A percentile compares a stretch with the other conserved stretches of the same genome.
These are phyloP conservation scores for Aspergillus calidoustus DNA, from an alignment of 2,329 filamentous ascomycete species.

Conservation along the genomic window DNA sequence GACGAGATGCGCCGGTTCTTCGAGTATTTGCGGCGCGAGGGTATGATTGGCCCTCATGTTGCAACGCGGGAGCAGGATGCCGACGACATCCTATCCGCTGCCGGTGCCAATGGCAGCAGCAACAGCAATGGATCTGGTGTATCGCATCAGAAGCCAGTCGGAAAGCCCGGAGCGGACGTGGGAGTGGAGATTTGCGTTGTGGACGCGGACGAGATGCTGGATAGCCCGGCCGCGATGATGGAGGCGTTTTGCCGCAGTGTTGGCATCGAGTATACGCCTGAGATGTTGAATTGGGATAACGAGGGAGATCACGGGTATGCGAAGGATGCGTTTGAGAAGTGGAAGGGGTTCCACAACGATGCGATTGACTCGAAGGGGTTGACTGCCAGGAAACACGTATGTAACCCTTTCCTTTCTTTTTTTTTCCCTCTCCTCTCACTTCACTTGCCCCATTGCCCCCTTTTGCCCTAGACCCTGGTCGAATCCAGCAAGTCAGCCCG, in stretches of 20 bases:
- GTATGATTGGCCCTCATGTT: conserved; percentile 71
- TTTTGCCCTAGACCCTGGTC: background rate
- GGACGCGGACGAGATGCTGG: conserved; percentile 91
- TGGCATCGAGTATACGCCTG: conserved; percentile 72
- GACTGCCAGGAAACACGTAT: conserved; percentile 60
- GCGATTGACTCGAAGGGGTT: conserved; percentile 81
- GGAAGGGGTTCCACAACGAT: conserved; percentile 96
- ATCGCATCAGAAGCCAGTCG: conserved; percentile 27
- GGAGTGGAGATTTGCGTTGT: conserved; percentile 76
- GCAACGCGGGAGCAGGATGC: conserved; percentile 49
- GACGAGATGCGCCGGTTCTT: conserved; percentile 84
- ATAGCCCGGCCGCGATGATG: conserved; percentile 77
- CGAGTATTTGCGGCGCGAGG: conserved; percentile 74
- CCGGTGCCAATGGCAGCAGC: conserved; percentile 16
- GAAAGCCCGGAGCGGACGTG: conserved; percentile 9
- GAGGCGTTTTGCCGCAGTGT: conserved; percentile 80
- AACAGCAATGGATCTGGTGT: background rate
- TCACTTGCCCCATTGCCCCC: background rate
- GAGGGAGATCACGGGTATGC: conserved; percentile 73
- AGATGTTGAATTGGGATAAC: conserved; percentile 85
- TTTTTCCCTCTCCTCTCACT: background rate
- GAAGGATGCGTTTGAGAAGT: conserved; percentile 84
- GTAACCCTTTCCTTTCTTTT: conserved; percentile 21
- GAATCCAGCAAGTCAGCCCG: background rate
- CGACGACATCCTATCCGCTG: conserved; percentile 29